Conservation (phyloP, 2,329 filamentous ascomycete genomes). For the Sclerotinia minor region DNA sequence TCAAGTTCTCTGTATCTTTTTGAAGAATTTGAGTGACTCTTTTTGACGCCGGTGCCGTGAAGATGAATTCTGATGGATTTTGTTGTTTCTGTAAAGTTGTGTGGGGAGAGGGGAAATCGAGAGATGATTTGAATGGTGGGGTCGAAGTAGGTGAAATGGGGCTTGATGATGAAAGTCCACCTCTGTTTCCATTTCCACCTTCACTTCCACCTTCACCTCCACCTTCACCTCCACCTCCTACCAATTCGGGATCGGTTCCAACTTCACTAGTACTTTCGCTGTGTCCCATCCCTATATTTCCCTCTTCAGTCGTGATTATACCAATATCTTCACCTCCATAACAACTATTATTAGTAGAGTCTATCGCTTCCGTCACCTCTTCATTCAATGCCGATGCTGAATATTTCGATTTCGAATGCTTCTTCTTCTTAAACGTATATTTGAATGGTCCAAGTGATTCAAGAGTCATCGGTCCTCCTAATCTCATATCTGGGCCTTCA, state of each 20-base stretch:
- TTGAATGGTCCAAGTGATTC: slow-evolving; percentile 28
- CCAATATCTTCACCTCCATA: not conserved
- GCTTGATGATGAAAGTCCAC: slow-evolving; percentile 4
- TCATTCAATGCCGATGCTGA: slow-evolving; percentile 3
- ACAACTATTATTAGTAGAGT: not conserved
- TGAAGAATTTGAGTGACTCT: not conserved
- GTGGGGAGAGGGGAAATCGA: not conserved
- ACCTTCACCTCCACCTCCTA: slow-evolving; percentile 10
- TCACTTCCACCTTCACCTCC: not conserved
- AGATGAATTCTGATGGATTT: slow-evolving; percentile 6
- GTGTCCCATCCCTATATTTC: not conserved
- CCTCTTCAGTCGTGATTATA: not conserved
- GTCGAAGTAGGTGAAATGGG: slow-evolving; percentile 12
- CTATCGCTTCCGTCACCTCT: not conserved
- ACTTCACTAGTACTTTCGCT: slow-evolving; percentile 16
- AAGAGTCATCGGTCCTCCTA: slow-evolving; percentile 25
- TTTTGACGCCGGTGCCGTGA: not conserved
- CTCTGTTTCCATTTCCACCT: not conserved
- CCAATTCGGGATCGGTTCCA: slow-evolving; percentile 21
- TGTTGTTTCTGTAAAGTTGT: not conserved
- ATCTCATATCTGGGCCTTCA: slow-evolving; percentile 15
- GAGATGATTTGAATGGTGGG: slow-evolving; percentile 9
- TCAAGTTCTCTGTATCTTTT: not conserved
- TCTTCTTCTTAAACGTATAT: slow-evolving; percentile 29
- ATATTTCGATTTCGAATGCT: slow-evolving; percentile 18